phyloP scores from a whole-genome alignment of 257 asterid species.

The Nicotiana benthamiana region DNA sequence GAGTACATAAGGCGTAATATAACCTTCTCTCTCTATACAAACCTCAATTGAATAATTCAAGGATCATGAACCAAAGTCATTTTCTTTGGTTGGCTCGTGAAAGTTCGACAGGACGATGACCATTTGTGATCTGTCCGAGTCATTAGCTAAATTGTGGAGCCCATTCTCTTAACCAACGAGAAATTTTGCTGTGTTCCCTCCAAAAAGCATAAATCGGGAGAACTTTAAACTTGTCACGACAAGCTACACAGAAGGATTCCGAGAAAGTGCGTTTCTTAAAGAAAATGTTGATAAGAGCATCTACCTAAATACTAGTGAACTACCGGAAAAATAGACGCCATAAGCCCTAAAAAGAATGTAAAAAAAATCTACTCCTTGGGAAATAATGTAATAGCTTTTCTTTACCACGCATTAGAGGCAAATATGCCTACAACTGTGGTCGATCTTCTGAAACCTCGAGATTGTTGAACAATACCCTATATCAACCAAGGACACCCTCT shows the following conservation, averaged over 20 bases:
- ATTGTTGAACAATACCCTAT: neutral
- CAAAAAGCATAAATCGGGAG: too few relatives aligned
- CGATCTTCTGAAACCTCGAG: neutral
- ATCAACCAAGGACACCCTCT: conserved; percentile 38
- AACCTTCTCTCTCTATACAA: neutral
- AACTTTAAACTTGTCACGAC: neutral
- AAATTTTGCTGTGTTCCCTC: too few relatives aligned
- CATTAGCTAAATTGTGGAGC: neutral
- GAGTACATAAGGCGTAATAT: neutral
- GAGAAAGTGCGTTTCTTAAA: neutral
- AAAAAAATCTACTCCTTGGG: neutral
- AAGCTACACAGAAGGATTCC: neutral
- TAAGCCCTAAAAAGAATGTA: neutral
- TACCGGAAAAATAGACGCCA: neutral
- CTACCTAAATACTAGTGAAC: neutral
- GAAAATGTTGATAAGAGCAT: neutral
- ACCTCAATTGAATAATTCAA: neutral
- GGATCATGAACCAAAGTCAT: neutral
- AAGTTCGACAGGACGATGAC: neutral
- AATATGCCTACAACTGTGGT: neutral
- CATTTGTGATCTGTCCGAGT: neutral
- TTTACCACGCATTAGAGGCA: neutral
- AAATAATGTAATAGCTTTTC: neutral
- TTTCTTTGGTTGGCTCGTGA: neutral
- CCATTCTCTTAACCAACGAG: neutral